Base-by-base conservation (phyloP, 306 rosid species). In the Heteromeles arbutifolia region DNA sequence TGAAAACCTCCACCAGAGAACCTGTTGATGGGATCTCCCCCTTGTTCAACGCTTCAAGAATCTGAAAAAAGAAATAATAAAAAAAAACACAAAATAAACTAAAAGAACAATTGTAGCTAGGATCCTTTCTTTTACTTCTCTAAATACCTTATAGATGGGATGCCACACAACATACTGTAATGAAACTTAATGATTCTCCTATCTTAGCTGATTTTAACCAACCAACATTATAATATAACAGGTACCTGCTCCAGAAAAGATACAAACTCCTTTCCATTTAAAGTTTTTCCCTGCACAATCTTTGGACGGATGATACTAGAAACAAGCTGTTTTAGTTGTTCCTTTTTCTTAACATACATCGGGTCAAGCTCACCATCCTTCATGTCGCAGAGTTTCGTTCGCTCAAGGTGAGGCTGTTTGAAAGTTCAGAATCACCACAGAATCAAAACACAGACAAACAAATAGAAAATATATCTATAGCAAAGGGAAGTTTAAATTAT, bases 11-110 rank as follows among this genome's bases (percentile, higher is more conserved):
- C 78, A 94, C 98, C 44, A 94, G 95, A 78, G 97, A 94, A 62
- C 98, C 98, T 21, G 98, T 90, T 77, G 98, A 94, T 77, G 98
- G 98, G 83, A 91, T 94, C 86, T 94, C 98, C 77, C 97, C 98
- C 84, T 94, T 91, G 86, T 94, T 94, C 87, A 94, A 89, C 79
- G 98, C 98, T 50, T 94, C 97, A 58, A 94, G 96, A 63, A 94
- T 94, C 98, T 94, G 76, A 87, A 74, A 50, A 44, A 75, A 37
- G 25, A 73, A 82, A 74, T 70, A 34, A 67, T 3, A 31, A 6
- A 72, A 79, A 64, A 80, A 8, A 24, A 45, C 76, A 50, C 67
- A 70, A 26, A 13, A 31, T 9, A 75, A 34, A 83, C 31, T 22
- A 65, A 72, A 63, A 52, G 37, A 71, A 71, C 19, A 21, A 50